phyloP scores from a whole-genome alignment of 441 rosid species.

The Populus tomentosa region DNA sequence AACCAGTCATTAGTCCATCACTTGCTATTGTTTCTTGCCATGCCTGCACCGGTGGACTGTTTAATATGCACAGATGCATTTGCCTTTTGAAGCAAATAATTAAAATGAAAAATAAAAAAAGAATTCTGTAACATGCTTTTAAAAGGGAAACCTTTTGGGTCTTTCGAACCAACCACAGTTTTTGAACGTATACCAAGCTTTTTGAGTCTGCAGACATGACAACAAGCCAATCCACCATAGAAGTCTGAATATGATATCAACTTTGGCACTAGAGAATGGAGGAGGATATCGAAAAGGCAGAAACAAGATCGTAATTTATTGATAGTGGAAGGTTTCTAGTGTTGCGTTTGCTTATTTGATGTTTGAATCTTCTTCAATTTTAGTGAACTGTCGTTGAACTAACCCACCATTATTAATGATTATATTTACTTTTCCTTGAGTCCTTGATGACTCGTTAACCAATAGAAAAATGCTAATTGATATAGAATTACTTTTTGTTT shows the following conservation, averaged over 20 bases:
- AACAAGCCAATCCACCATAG: constrained; percentile 3
- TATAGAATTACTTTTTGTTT: not conserved
- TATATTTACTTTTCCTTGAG: not conserved
- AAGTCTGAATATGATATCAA: not conserved
- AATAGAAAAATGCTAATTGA: constrained; percentile 25
- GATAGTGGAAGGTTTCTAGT: constrained; percentile 10
- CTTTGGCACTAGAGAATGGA: not conserved
- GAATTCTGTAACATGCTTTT: too few relatives aligned
- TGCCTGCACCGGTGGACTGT: not conserved
- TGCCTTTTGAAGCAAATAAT: not conserved
- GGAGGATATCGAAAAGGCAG: not conserved
- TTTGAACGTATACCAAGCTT: not conserved
- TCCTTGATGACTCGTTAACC: constrained; percentile 32
- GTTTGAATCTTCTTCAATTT: constrained; percentile 11
- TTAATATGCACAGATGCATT: not conserved
- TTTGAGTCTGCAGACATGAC: not conserved
- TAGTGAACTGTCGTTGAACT: constrained; percentile 11
- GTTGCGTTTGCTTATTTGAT: not conserved
- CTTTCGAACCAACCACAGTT: not conserved
- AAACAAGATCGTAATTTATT: not conserved
- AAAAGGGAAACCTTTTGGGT: not conserved
- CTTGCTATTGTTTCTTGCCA: not conserved
- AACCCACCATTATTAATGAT: constrained; percentile 14
- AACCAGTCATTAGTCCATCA: not conserved
- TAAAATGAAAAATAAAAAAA: too few relatives aligned